Evolutionary conservation across 1,284 basidiomycete genomes (phyloP), one percentile per base, ranked within the genome.

Genomic region (Pascua sp.): DNA sequence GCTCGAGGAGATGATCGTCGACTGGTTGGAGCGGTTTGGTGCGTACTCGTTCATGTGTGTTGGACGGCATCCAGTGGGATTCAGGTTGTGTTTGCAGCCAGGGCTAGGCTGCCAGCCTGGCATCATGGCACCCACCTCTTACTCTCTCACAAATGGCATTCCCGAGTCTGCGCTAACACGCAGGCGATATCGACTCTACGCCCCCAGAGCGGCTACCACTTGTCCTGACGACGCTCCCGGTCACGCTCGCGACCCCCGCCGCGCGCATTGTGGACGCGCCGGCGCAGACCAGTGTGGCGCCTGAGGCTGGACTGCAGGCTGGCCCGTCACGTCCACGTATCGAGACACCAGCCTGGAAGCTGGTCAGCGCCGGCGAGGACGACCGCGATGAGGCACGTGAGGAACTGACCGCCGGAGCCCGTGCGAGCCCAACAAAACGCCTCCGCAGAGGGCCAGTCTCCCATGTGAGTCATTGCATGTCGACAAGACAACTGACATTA

Each of bases 1-100:
- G 63, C 78, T 87, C 36, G 91, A 94, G 79, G 71, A 85, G 60
- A 86, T 90, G 84, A 88, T 94, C 70, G 76, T 91, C 61, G 90
- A 92, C 67, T 87, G 86, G 67, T 82, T 89, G 67, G 84, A 85
- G 73, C 83, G 88, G 68, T 85, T 82, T 80, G 81, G 90, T 92
- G 76, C 73, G 89, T 84, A 41, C 51, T 37, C 53, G 32, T 8
- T 55, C 12, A 37, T 10, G 48, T 42, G 12, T 8, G 8, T 13
- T 32, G 4, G 24, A 32, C 24, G 24, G 24, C 4, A 32, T 32
- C 24, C 24, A 32, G 24, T 7, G 24, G 24, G 24, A 32, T 32
- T 7, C 24, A 32, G 24, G 7, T 32, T 32, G 24, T 32, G 24
- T 32, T 39, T 48, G 44, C 50, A 48, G 47, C 24, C 7, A 7